A percentile compares a stretch with the other conserved stretches of the same genome.
Evolutionary conservation across 2,329 filamentous ascomycete genomes (phyloP).

Genomic region (Verticillium dahliae): DNA sequence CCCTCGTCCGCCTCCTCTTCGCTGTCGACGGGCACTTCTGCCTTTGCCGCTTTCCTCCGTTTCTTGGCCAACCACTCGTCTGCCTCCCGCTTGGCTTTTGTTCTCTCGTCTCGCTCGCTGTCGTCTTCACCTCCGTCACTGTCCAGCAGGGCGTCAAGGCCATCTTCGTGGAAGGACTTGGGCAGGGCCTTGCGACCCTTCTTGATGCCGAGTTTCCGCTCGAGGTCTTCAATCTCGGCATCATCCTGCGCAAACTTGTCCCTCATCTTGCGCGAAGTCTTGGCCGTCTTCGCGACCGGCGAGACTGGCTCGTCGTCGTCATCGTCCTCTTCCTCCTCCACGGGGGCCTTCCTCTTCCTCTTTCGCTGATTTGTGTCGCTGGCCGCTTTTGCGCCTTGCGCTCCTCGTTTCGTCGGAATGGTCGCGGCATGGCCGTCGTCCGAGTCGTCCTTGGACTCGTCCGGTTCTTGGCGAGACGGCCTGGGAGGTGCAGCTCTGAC

Average conservation of each 20-base stretch:
- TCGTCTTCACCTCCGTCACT: slow-evolving; percentile 39
- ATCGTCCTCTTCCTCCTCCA: slow-evolving; percentile 12
- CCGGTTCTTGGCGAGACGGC: slow-evolving; percentile 12
- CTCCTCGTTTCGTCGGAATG: slow-evolving; percentile 1
- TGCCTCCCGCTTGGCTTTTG: slow-evolving; percentile 51
- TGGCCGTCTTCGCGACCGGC: slow-evolving; percentile 20
- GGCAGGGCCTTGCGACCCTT: slow-evolving; percentile 69
- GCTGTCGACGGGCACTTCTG: slow-evolving; percentile 14
- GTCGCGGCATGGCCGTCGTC: slow-evolving; percentile 1
- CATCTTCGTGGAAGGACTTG: slow-evolving; percentile 73
- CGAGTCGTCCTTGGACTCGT: slow-evolving; percentile 18
- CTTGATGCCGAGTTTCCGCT: slow-evolving; percentile 78
- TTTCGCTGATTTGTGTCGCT: slow-evolving; percentile 3
- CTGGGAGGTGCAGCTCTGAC: background rate
- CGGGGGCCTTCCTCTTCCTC: slow-evolving; percentile 3
- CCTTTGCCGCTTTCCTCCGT: slow-evolving; percentile 36
- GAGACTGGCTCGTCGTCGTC: slow-evolving; percentile 6
- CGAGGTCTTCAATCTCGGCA: slow-evolving; percentile 78
- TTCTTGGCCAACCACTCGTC: slow-evolving; percentile 57
- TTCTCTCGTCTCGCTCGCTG: slow-evolving; percentile 20
- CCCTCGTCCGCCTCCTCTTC: slow-evolving; percentile 19
- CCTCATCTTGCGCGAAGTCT: slow-evolving; percentile 39
- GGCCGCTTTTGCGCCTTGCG: background rate
- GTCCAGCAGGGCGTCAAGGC: slow-evolving; percentile 70
- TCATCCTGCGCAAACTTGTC: slow-evolving; percentile 69